Conservation (phyloP, 495 filamentous ascomycete genomes). For the Aspergillus mulundensis region DNA sequence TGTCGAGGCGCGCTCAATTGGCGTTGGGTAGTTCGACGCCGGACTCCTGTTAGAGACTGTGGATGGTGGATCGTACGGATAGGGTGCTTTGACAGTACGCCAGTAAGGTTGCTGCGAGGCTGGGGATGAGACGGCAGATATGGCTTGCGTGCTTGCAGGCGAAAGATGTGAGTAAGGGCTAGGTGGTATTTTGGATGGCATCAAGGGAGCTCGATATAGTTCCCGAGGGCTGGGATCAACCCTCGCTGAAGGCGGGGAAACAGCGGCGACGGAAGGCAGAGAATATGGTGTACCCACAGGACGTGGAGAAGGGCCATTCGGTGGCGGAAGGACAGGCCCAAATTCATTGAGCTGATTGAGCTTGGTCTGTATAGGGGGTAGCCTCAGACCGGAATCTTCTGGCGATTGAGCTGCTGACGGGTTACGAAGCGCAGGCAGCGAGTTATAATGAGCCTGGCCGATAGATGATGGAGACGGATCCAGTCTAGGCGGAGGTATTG, state of each 20-base stretch:
- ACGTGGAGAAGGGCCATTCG: constrained; percentile 16
- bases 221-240: constrained; percentile 31
- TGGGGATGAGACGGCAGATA: constrained; percentile 38
- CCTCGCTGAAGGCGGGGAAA: constrained; percentile 27
- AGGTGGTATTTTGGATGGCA: constrained; percentile 28
- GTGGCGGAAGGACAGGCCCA: constrained; percentile 16
- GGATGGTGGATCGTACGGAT: constrained; percentile 26
- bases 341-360: constrained; percentile 33
- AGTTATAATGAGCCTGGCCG: constrained; percentile 24
- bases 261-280: constrained; percentile 22
- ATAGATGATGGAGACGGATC: constrained; percentile 2
- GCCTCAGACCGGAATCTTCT: constrained; percentile 30
- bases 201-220: constrained; percentile 25
- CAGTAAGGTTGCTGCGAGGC: constrained; percentile 31
- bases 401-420: constrained; percentile 36
- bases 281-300: constrained; percentile 22
- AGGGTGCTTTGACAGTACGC: constrained; percentile 26
- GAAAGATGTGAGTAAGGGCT: constrained; percentile 41
- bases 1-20: constrained; percentile 31
- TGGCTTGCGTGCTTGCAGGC: constrained; percentile 37
- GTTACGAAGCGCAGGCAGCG: constrained; percentile 37
- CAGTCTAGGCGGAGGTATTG: background rate
- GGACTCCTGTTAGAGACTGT: constrained; percentile 30
- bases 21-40: constrained; percentile 39
- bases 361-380: constrained; percentile 44